These are phyloP conservation scores for Fragaria vesca DNA, from an alignment of 306 rosid genomes.

Conservation along the genomic window DNA sequence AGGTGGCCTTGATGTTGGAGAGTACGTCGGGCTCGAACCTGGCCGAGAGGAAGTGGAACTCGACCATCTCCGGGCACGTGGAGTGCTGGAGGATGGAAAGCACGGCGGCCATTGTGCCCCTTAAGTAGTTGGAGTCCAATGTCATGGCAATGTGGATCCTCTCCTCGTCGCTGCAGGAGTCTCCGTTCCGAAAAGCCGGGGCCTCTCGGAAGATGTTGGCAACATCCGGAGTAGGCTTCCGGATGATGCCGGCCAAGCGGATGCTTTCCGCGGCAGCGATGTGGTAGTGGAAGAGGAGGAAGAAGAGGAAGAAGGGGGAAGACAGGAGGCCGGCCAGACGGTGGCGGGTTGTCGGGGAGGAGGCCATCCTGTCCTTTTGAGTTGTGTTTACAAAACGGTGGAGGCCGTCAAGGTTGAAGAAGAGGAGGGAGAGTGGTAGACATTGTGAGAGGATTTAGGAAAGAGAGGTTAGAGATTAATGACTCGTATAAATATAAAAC, in stretches of 20 bases:
- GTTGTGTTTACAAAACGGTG: conserved; percentile 18
- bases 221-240: conserved; percentile 39
- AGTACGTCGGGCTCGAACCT: conserved; percentile 55
- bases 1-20: conserved; percentile 64
- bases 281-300: conserved; percentile 7
- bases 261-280: conserved; percentile 13
- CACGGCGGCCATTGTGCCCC: conserved; percentile 85
- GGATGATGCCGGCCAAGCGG: conserved; percentile 45
- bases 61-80: conserved; percentile 65
- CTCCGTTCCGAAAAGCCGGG: conserved; percentile 62
- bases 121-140: conserved; percentile 72
- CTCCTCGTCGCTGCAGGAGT: conserved; percentile 36
- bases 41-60: conserved; percentile 78
- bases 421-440: conserved; percentile 38
- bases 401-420: conserved; percentile 28
- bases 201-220: conserved; percentile 69
- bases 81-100: conserved; percentile 74
- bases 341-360: conserved; percentile 17
- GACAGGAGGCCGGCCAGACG: conserved; percentile 56
- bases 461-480: conserved; percentile 34
- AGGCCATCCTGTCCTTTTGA: conserved; percentile 73
- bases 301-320: conserved; percentile 25
- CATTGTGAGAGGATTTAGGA: conserved; percentile 44
- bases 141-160: conserved; percentile 80
- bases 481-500: conserved; percentile 8